phyloP scores from a whole-genome alignment of 768 basidiomycete species.

The Dentipellis sp. region DNA sequence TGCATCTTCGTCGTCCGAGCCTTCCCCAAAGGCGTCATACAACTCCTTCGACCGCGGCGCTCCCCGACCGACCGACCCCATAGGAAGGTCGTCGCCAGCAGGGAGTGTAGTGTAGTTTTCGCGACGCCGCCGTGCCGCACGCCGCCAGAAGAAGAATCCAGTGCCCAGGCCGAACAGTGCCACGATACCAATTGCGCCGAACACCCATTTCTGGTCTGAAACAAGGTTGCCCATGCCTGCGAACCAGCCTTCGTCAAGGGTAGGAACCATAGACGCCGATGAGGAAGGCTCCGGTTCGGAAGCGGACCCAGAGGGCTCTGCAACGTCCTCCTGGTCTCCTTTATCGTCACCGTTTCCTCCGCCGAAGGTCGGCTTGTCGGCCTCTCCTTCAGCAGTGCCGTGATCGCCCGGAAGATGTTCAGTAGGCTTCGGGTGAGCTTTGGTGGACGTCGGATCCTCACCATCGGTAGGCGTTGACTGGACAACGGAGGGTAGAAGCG shows the following conservation, averaged over 20 bases:
- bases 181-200: slow-evolving; percentile 75
- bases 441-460: slow-evolving; percentile 36
- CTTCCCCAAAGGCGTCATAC: slow-evolving; percentile 94
- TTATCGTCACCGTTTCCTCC: slow-evolving; percentile 18
- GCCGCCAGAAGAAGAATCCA: slow-evolving; percentile 74
- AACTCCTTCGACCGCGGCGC: slow-evolving; percentile 63
- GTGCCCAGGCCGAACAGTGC: slow-evolving; percentile 61
- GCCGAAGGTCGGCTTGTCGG: slow-evolving; percentile 60
- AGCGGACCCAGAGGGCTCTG: slow-evolving; percentile 8
- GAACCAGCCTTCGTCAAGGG: slow-evolving; percentile 81
- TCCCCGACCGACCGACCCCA: slow-evolving; percentile 54
- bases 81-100: slow-evolving; percentile 62
- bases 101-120: slow-evolving; percentile 51
- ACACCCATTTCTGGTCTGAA: slow-evolving; percentile 81
- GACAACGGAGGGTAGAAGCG: slow-evolving; percentile 34
- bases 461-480: slow-evolving; percentile 17
- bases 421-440: slow-evolving; percentile 76
- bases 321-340: slow-evolving; percentile 16
- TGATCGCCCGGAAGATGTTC: slow-evolving; percentile 83
- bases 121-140: slow-evolving; percentile 35
- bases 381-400: slow-evolving; percentile 70
- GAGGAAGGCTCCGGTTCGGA: slow-evolving; percentile 11
- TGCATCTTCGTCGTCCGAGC: slow-evolving; percentile 71
- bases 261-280: slow-evolving; percentile 34
- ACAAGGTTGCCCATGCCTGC: slow-evolving; percentile 66